A percentile compares a stretch with the other conserved stretches of the same genome.
phyloP scores from a whole-genome alignment of 2,329 filamentous ascomycete species.

The Apiospora rasikravindrae region DNA sequence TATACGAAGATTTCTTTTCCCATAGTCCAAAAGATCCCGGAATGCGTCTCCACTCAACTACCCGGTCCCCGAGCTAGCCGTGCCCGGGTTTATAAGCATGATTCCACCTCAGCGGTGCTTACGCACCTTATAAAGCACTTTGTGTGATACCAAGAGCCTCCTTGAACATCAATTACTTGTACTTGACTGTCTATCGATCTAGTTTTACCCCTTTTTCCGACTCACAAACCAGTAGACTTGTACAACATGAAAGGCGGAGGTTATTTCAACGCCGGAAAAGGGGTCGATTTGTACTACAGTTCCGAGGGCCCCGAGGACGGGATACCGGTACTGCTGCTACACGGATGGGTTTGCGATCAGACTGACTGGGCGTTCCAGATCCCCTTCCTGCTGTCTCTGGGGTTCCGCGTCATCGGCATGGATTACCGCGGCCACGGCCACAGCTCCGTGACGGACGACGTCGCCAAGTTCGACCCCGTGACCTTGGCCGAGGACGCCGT shows the following conservation, averaged over 20 bases:
- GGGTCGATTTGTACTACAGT: constrained; percentile 21
- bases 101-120: background rate
- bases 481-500: constrained; percentile 21
- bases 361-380: constrained; percentile 22
- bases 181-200: background rate
- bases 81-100: background rate
- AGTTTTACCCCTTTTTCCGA: background rate
- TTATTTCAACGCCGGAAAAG: background rate
- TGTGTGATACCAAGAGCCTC: background rate
- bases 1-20: background rate
- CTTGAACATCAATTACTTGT: background rate
- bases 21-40: background rate
- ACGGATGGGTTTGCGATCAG: constrained; percentile 21
- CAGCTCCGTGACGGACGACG: constrained; percentile 5
- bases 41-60: background rate
- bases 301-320: constrained; percentile 3
- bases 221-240: background rate
- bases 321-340: constrained; percentile 17
- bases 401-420: constrained; percentile 20
- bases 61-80: background rate
- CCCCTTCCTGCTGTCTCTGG: constrained; percentile 6
- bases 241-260: background rate
- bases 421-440: constrained; percentile 24
- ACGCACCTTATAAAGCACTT: rapidly evolving
- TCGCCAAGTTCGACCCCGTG: constrained; percentile 5